Percentiles rank a stretch among this genome's conserved stretches.
These are phyloP conservation scores for Angomonas ambiguus DNA, from an alignment of 208 protist species.

Conservation along the genomic window DNA sequence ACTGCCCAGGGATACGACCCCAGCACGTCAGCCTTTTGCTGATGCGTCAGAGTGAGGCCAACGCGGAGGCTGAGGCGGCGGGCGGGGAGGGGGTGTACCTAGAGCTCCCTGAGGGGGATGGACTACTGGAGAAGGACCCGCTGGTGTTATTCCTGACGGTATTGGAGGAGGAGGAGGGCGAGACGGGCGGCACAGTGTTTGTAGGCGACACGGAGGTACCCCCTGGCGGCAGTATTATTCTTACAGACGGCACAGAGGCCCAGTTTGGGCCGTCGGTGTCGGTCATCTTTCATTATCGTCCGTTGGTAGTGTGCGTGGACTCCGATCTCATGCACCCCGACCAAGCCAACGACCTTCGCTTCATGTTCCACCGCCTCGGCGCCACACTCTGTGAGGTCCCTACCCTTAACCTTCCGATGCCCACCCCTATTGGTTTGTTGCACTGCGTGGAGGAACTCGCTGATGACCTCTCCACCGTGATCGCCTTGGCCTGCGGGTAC, in stretches of 20 bases:
- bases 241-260: constrained; percentile 44
- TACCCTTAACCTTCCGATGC: constrained; percentile 12
- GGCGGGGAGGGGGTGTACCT: constrained; percentile 15
- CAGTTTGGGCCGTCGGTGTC: constrained; percentile 34
- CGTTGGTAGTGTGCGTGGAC: constrained; percentile 65
- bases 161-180: constrained; percentile 15
- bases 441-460: constrained; percentile 50
- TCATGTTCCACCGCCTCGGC: constrained; percentile 59
- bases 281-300: constrained; percentile 56
- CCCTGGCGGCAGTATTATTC: constrained; percentile 24
- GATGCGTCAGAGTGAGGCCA: constrained; percentile 41
- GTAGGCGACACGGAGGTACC: constrained; percentile 31
- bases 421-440: constrained; percentile 53
- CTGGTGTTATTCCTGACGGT: constrained; percentile 59
- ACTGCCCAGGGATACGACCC: constrained; percentile 28
- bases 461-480: constrained; percentile 48
- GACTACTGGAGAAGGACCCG: constrained; percentile 17
- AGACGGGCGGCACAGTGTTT: constrained; percentile 21
- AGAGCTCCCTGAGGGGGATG: neutral
- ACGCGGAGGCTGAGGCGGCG: constrained; percentile 6
- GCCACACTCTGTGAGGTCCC: constrained; percentile 54
- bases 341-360: constrained; percentile 41
- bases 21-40: constrained; percentile 60
- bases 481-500: constrained; percentile 64
- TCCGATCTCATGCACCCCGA: constrained; percentile 28